phyloP scores from a whole-genome alignment of 2,329 filamentous ascomycete genomes.

The Talaromyces sp. region DNA sequence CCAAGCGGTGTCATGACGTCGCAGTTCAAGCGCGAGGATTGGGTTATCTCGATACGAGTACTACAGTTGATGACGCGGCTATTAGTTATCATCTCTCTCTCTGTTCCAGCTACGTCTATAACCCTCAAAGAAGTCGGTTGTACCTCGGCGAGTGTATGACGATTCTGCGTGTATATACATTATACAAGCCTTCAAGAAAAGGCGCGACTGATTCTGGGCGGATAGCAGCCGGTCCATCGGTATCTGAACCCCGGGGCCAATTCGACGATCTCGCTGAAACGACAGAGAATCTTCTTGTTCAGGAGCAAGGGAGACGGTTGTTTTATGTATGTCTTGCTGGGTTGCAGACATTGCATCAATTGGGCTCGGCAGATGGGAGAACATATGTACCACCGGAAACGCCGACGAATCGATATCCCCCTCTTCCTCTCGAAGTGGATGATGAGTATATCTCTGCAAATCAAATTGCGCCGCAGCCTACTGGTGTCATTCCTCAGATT shows the following conservation, averaged over 20 bases:
- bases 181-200: slow-evolving; percentile 28
- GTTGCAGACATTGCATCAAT: slow-evolving; percentile 72
- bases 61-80: slow-evolving; percentile 44
- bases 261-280: slow-evolving; percentile 24
- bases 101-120: slow-evolving; percentile 41
- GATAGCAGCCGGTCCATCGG: slow-evolving; percentile 22
- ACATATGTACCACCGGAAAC: slow-evolving; percentile 74
- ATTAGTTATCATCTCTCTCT: slow-evolving; percentile 45
- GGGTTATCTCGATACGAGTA: slow-evolving; percentile 42
- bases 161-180: slow-evolving; percentile 41
- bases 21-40: slow-evolving; percentile 44
- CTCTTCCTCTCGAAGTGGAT: slow-evolving; percentile 76
- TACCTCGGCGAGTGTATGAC: slow-evolving; percentile 45
- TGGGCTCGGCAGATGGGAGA: slow-evolving; percentile 69
- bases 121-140: slow-evolving; percentile 37
- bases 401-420: slow-evolving; percentile 70
- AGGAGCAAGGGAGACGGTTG: slow-evolving; percentile 55
- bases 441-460: slow-evolving; percentile 74
- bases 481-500: slow-evolving; percentile 65
- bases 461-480: slow-evolving; percentile 67
- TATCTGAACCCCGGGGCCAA: slow-evolving; percentile 14
- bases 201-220: slow-evolving; percentile 16
- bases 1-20: slow-evolving; percentile 43
- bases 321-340: slow-evolving; percentile 82
- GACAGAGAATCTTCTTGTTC: slow-evolving; percentile 36